phyloP scores from a whole-genome alignment of 1,284 basidiomycete species.

The Malassezia yamatoensis region DNA sequence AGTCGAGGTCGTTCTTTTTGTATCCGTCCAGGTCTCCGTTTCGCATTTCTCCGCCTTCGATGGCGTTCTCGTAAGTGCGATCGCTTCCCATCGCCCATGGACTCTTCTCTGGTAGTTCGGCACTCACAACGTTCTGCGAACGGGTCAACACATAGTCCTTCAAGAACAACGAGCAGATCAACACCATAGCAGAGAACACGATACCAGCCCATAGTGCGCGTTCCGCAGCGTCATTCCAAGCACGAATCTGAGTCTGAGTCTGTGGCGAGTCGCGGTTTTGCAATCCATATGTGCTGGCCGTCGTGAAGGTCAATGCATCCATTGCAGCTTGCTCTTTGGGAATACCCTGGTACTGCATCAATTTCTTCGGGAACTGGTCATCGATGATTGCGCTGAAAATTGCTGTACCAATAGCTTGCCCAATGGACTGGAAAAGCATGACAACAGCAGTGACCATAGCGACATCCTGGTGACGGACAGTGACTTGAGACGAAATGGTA shows the following conservation, averaged over 20 bases:
- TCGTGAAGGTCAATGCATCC: neutral
- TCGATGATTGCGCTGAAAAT: slow-evolving; percentile 35
- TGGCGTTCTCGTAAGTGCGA: slow-evolving; percentile 4
- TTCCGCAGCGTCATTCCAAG: slow-evolving; percentile 39
- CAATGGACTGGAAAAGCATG: slow-evolving; percentile 39
- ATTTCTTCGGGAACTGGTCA: slow-evolving; percentile 14
- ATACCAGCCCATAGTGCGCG: slow-evolving; percentile 33
- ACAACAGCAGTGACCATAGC: slow-evolving; percentile 46
- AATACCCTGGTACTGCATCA: neutral
- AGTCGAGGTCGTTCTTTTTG: no score
- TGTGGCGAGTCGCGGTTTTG: neutral
- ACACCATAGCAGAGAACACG: slow-evolving; percentile 29
- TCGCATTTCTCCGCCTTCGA: neutral
- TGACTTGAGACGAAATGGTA: slow-evolving; percentile 41
- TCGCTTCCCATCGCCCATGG: neutral
- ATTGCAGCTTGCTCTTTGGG: neutral
- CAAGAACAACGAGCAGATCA: slow-evolving; percentile 28
- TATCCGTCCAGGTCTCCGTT: no score
- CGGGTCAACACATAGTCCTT: slow-evolving; percentile 34
- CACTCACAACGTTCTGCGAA: slow-evolving; percentile 42
- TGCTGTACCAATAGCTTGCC: slow-evolving; percentile 37
- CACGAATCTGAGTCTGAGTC: slow-evolving; percentile 5
- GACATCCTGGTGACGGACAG: slow-evolving; percentile 45
- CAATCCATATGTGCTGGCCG: no score
- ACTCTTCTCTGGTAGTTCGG: slow-evolving; percentile 35